These are phyloP conservation scores for Epicoccum nigrum DNA, from an alignment of 2,329 filamentous ascomycete genomes.

Conservation along the genomic window DNA sequence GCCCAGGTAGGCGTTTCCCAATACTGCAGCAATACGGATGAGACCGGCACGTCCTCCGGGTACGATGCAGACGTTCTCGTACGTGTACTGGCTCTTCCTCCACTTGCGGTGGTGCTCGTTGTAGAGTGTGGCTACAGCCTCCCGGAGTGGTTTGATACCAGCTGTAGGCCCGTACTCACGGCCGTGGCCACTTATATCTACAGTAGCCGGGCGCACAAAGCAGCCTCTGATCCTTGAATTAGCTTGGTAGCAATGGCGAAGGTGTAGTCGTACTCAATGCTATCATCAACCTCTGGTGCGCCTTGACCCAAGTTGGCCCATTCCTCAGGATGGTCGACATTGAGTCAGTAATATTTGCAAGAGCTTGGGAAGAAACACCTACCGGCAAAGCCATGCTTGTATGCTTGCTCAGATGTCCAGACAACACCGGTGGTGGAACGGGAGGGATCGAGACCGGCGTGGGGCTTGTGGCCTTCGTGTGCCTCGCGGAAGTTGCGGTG, in stretches of 20 bases:
- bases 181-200: conserved; percentile 78
- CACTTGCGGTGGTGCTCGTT: conserved; percentile 90
- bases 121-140: conserved; percentile 89
- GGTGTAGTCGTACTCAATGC: conserved; percentile 70
- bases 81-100: conserved; percentile 88
- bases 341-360: not conserved
- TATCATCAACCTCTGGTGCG: conserved; percentile 90
- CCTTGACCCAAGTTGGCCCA: conserved; percentile 97
- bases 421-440: conserved; percentile 92
- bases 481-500: conserved; percentile 85
- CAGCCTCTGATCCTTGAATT: conserved; percentile 51
- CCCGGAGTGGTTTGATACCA: conserved; percentile 87
- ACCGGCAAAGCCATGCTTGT: conserved; percentile 79
- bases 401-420: conserved; percentile 87
- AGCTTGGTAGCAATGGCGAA: not conserved
- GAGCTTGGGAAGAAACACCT: not conserved
- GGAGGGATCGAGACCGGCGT: conserved; percentile 87
- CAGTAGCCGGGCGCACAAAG: conserved; percentile 78
- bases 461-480: conserved; percentile 88
- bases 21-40: conserved; percentile 91
- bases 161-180: conserved; percentile 92
- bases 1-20: conserved; percentile 89
- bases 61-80: conserved; percentile 97
- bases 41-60: conserved; percentile 90
- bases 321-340: conserved; percentile 71